These are phyloP conservation scores for Orbilia quercus DNA, from an alignment of 2,329 filamentous ascomycete species.

Conservation along the genomic window DNA sequence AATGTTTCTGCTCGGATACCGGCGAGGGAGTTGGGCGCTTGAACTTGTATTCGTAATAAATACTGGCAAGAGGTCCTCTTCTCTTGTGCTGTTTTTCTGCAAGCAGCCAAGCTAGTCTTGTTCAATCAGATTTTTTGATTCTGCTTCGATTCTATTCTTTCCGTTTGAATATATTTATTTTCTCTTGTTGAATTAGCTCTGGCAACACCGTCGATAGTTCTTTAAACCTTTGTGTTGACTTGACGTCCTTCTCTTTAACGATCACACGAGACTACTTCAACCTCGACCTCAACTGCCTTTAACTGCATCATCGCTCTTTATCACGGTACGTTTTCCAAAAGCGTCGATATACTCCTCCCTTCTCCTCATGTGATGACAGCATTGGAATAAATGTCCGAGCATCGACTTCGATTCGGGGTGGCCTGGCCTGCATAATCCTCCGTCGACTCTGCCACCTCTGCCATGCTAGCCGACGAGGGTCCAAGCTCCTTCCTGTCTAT, in stretches of 20 bases:
- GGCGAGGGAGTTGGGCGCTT: slow-evolving; percentile 21
- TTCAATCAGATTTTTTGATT: slow-evolving; percentile 36
- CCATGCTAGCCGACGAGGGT: slow-evolving; percentile 6
- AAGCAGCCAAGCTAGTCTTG: slow-evolving; percentile 48
- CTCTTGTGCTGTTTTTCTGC: slow-evolving; percentile 7
- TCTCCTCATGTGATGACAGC: neutral
- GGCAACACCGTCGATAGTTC: slow-evolving; percentile 35
- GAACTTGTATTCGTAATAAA: slow-evolving; percentile 47
- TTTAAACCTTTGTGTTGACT: slow-evolving; percentile 15
- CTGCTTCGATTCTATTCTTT: slow-evolving; percentile 22
- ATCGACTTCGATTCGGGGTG: neutral
- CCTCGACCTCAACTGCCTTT: neutral
- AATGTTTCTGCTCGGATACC: slow-evolving; percentile 13
- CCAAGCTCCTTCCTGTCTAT: slow-evolving; percentile 14
- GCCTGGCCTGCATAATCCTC: slow-evolving; percentile 33
- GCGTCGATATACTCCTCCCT: neutral
- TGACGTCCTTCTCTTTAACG: neutral
- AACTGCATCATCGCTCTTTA: no score
- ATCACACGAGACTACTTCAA: neutral
- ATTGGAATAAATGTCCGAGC: slow-evolving; percentile 13
- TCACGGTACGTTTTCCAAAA: slow-evolving; percentile 1
- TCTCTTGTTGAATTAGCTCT: slow-evolving; percentile 28
- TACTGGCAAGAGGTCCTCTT: slow-evolving; percentile 29
- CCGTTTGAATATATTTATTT: slow-evolving; percentile 12
- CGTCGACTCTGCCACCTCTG: slow-evolving; percentile 21